Evolutionary conservation across 2,329 filamentous ascomycete genomes (phyloP).

Genomic region (Pseudocercospora ulei): DNA sequence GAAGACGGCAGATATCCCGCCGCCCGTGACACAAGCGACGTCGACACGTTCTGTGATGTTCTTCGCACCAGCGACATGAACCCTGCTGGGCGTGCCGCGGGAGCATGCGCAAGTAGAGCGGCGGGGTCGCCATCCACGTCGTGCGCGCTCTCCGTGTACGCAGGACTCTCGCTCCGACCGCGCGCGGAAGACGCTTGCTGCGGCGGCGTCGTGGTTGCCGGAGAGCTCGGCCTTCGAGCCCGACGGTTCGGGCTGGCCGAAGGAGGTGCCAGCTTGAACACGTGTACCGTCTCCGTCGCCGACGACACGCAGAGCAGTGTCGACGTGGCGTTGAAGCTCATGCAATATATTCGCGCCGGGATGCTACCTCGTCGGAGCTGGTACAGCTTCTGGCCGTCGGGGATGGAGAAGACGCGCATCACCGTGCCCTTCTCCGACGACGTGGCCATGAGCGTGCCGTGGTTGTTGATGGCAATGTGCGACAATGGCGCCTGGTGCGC

Average conservation of each 20-base stretch:
- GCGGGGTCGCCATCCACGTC: slow-evolving; percentile 27
- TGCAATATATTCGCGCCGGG: slow-evolving; percentile 91
- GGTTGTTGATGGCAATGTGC: slow-evolving; percentile 81
- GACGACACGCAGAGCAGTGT: slow-evolving; percentile 92
- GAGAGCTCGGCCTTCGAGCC: slow-evolving; percentile 23
- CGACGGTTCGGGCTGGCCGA: slow-evolving; percentile 24
- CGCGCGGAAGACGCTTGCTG: slow-evolving; percentile 22
- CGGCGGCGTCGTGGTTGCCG: slow-evolving; percentile 24
- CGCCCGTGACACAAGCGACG: slow-evolving; percentile 75
- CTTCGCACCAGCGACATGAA: slow-evolving; percentile 85
- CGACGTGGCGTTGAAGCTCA: slow-evolving; percentile 94
- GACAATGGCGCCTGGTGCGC: slow-evolving; percentile 87
- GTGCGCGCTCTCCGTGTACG: slow-evolving; percentile 23
- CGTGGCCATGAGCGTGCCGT: slow-evolving; percentile 83
- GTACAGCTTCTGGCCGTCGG: slow-evolving; percentile 82
- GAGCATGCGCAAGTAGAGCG: slow-evolving; percentile 28
- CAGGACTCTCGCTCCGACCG: slow-evolving; percentile 39
- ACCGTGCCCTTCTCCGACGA: slow-evolving; percentile 97
- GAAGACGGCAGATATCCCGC: slow-evolving; percentile 87
- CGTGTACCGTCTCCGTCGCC: slow-evolving; percentile 89
- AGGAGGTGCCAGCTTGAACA: slow-evolving; percentile 65
- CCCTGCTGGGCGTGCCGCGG: slow-evolving; percentile 53
- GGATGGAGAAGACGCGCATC: slow-evolving; percentile 88
- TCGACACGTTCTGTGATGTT: slow-evolving; percentile 87
- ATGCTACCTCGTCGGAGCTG: slow-evolving; percentile 94